Percentiles rank a stretch among this genome's conserved stretches.
Evolutionary conservation across 352 stramenopile species (phyloP).

Genomic region (Elongisporangium senticosum): DNA sequence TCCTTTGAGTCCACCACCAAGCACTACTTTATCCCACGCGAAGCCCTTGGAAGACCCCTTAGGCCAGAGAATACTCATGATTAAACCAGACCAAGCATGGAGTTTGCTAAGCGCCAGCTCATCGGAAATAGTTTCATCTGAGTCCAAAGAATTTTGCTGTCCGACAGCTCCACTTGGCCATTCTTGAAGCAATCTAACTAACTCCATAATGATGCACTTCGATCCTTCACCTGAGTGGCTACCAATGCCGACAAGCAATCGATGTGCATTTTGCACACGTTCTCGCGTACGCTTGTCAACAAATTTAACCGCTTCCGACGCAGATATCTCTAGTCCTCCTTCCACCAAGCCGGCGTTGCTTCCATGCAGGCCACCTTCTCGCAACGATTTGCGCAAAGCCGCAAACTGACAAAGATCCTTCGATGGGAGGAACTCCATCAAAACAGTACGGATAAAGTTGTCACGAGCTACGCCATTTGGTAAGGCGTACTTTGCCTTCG

Average conservation of each 20-base stretch:
- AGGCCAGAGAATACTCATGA: slow-evolving; percentile 87
- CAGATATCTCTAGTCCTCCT: slow-evolving; percentile 23
- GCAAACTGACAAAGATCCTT: slow-evolving; percentile 65
- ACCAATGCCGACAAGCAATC: slow-evolving; percentile 57
- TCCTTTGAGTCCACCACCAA: slow-evolving; percentile 54
- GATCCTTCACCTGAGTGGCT: slow-evolving; percentile 72
- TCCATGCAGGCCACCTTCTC: slow-evolving; percentile 45
- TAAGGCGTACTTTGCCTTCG: slow-evolving; percentile 36
- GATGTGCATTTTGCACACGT: slow-evolving; percentile 62
- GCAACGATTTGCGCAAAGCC: slow-evolving; percentile 41
- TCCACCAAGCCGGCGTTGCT: slow-evolving; percentile 17
- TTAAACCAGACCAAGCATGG: slow-evolving; percentile 77
- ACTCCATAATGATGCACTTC: slow-evolving; percentile 68
- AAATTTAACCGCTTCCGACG: slow-evolving; percentile 26
- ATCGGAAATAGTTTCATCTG: slow-evolving; percentile 47
- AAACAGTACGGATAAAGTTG: slow-evolving; percentile 44
- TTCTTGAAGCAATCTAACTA: slow-evolving; percentile 61
- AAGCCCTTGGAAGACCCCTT: slow-evolving; percentile 70
- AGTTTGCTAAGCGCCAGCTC: slow-evolving; percentile 68
- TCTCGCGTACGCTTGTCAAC: slow-evolving; percentile 39
- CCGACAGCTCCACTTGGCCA: slow-evolving; percentile 32
- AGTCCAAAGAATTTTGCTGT: slow-evolving; percentile 3
- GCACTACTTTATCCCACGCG: slow-evolving; percentile 75
- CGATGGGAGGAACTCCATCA: slow-evolving; percentile 72
- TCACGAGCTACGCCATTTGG: slow-evolving; percentile 17